Percentiles rank a stretch among this genome's conserved stretches.
Conservation (phyloP, 495 filamentous ascomycete genomes). For the Xylaria intraflava region DNA sequence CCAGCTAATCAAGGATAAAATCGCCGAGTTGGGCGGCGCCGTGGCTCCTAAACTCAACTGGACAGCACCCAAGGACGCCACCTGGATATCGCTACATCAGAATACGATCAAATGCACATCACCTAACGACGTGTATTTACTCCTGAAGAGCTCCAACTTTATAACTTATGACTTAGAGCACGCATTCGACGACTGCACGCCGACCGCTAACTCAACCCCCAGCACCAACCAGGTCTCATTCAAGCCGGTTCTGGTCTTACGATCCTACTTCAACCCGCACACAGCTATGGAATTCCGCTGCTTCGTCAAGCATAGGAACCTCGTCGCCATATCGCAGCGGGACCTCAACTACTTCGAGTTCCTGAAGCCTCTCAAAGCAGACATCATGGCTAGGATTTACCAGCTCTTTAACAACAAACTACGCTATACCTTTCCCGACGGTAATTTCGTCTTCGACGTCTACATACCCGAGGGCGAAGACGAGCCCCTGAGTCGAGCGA, state of each 20-base stretch:
- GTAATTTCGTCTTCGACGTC: slow-evolving; percentile 80
- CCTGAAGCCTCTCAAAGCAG: slow-evolving; percentile 55
- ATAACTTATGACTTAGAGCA: slow-evolving; percentile 91
- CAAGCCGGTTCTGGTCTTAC: slow-evolving; percentile 59
- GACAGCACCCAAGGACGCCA: slow-evolving; percentile 93
- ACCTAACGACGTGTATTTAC: slow-evolving; percentile 84
- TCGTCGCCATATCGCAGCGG: slow-evolving; percentile 82
- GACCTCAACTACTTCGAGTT: slow-evolving; percentile 89
- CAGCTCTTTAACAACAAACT: slow-evolving; percentile 69
- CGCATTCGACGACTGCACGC: slow-evolving; percentile 74
- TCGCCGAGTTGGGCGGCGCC: slow-evolving; percentile 70
- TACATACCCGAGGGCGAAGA: slow-evolving; percentile 77
- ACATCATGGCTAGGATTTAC: slow-evolving; percentile 55
- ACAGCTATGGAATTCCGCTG: slow-evolving; percentile 89
- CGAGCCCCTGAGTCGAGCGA: slow-evolving; percentile 49
- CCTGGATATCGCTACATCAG: slow-evolving; percentile 79
- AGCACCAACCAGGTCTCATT: slow-evolving; percentile 45
- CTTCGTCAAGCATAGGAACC: slow-evolving; percentile 72
- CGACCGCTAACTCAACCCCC: slow-evolving; percentile 7
- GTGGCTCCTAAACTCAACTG: slow-evolving; percentile 93
- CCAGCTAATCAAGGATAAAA: slow-evolving; percentile 62
- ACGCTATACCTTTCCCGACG: slow-evolving; percentile 71
- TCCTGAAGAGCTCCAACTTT: slow-evolving; percentile 90
- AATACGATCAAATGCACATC: slow-evolving; percentile 85
- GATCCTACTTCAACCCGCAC: slow-evolving; percentile 81